phyloP scores from a whole-genome alignment of 1,139 yeast species.

The Diutina pseudorugosa region DNA sequence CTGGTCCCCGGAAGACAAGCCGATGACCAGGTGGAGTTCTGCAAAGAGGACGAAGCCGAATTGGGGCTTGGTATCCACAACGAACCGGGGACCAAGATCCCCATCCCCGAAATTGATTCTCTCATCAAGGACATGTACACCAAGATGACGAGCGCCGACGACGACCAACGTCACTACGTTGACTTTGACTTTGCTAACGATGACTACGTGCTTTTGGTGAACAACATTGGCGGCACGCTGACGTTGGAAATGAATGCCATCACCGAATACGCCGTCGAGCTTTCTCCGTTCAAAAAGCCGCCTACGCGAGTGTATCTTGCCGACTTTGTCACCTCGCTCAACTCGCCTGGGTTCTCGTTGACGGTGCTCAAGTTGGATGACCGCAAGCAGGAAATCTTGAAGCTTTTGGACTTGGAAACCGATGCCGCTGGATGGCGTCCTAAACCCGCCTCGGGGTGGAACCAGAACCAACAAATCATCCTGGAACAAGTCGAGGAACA shows the following conservation, averaged over 20 bases:
- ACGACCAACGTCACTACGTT: slow-evolving; percentile 61
- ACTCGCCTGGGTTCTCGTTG: slow-evolving; percentile 84
- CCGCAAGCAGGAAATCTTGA: slow-evolving; percentile 26
- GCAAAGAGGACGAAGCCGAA: slow-evolving; percentile 52
- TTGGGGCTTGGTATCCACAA: slow-evolving; percentile 94
- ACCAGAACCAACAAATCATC: slow-evolving; percentile 6
- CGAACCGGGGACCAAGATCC: slow-evolving; percentile 77
- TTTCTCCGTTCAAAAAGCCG: slow-evolving; percentile 33
- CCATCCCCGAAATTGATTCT: slow-evolving; percentile 56
- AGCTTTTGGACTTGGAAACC: slow-evolving; percentile 54
- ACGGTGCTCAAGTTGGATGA: slow-evolving; percentile 56
- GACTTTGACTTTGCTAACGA: slow-evolving; percentile 30
- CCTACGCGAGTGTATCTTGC: slow-evolving; percentile 64
- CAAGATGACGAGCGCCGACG: slow-evolving; percentile 39
- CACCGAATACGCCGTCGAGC: slow-evolving; percentile 32
- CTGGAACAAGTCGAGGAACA: slow-evolving; percentile 17
- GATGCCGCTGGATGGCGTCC: slow-evolving; percentile 79
- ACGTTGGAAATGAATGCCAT: slow-evolving; percentile 62
- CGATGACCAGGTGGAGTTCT: slow-evolving; percentile 30
- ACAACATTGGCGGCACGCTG: slow-evolving; percentile 82
- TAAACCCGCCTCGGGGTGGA: slow-evolving; percentile 21
- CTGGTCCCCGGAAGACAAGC: slow-evolving; percentile 71
- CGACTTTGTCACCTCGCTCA: slow-evolving; percentile 73
- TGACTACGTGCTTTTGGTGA: slow-evolving; percentile 62
- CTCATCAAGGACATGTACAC: slow-evolving; percentile 42